Conservation (phyloP, 345 rosid genomes). For the Diplotaxis tenuifolia region DNA sequence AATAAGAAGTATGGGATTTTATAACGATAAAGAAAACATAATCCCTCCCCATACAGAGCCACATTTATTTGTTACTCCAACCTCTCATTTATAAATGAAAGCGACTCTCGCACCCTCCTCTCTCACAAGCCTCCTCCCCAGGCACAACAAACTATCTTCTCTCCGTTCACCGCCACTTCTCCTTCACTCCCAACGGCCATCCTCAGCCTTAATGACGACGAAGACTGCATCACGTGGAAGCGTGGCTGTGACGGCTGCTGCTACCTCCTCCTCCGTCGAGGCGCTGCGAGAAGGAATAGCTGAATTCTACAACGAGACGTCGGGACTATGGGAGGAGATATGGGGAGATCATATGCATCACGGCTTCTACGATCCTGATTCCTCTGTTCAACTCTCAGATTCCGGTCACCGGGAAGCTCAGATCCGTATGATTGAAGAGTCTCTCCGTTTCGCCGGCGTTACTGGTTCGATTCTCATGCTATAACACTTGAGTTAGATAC, state of each 20-base stretch:
- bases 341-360: slow-evolving; percentile 99
- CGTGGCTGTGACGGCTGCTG: slow-evolving; percentile 14
- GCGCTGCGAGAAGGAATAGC: slow-evolving; percentile 66
- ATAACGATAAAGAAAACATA: neutral
- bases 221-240: slow-evolving; percentile 3
- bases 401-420: slow-evolving; percentile 71
- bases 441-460: slow-evolving; percentile 71
- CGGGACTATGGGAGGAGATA: slow-evolving; percentile 74
- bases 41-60: neutral
- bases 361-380: slow-evolving; percentile 65
- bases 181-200: neutral
- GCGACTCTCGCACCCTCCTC: slow-evolving; percentile 14
- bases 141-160: neutral
- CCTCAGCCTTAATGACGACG: slow-evolving; percentile 18
- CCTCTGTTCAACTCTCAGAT: slow-evolving; percentile 38
- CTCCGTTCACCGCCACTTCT: slow-evolving; percentile 8
- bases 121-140: slow-evolving; percentile 10
- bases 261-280: slow-evolving; percentile 11
- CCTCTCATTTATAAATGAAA: slow-evolving; percentile 13
- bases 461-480: slow-evolving; percentile 36
- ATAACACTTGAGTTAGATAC: neutral
- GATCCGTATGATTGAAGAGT: slow-evolving; percentile 85
- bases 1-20: neutral
- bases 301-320: slow-evolving; percentile 79
- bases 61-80: neutral